A percentile compares a stretch with the other conserved stretches of the same genome.
phyloP scores from a whole-genome alignment of 2,329 filamentous ascomycete genomes.

The Phyllosticta citrichinensis region DNA sequence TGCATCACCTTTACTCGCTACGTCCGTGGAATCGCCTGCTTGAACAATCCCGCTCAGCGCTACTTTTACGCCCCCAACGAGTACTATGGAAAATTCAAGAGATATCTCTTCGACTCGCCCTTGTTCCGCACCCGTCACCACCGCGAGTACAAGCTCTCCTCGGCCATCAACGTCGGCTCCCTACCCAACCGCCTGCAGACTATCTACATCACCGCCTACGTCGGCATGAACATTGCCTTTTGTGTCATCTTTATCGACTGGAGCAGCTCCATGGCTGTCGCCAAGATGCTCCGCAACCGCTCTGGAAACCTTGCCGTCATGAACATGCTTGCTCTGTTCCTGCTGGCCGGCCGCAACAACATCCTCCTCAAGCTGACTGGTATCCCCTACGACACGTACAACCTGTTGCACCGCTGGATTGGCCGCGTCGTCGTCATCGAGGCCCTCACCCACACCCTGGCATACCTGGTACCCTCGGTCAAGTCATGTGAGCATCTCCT shows the following conservation, averaged over 20 bases:
- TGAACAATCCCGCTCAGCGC: constrained; percentile 68
- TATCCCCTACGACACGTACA: constrained; percentile 75
- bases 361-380: constrained; percentile 61
- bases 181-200: constrained; percentile 40
- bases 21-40: constrained; percentile 61
- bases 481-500: constrained; percentile 19
- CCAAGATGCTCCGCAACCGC: constrained; percentile 53
- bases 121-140: constrained; percentile 40
- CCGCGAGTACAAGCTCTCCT: constrained; percentile 41
- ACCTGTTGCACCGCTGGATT: constrained; percentile 71
- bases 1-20: constrained; percentile 53
- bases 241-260: constrained; percentile 47
- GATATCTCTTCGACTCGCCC: constrained; percentile 37
- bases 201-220: constrained; percentile 37
- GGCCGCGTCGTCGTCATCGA: constrained; percentile 67
- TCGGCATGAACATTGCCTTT: constrained; percentile 39
- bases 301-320: constrained; percentile 60
- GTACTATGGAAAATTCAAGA: constrained; percentile 35
- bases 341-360: constrained; percentile 69
- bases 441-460: constrained; percentile 53
- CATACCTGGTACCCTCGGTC: constrained; percentile 44
- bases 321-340: constrained; percentile 70
- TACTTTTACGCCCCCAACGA: constrained; percentile 62
- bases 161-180: constrained; percentile 39
- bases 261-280: constrained; percentile 60